These are phyloP conservation scores for Arthrinium phaeospermum DNA, from an alignment of 2,329 filamentous ascomycete genomes.

Conservation along the genomic window DNA sequence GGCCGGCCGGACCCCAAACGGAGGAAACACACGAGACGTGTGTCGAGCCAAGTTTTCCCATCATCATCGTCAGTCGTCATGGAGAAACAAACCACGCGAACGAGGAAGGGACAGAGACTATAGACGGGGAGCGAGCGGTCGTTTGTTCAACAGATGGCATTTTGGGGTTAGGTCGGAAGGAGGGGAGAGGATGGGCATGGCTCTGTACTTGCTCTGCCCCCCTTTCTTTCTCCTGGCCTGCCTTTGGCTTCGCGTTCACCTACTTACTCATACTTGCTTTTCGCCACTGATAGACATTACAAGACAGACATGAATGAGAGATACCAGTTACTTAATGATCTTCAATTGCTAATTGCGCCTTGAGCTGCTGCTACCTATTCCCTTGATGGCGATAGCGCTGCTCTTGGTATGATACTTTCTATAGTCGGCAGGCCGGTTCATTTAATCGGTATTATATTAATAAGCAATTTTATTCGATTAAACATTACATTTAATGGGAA, in stretches of 20 bases:
- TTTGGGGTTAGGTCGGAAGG: background rate
- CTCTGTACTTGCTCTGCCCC: background rate
- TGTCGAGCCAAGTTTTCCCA: background rate
- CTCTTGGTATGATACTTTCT: too few species aligned
- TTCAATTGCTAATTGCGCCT: background rate
- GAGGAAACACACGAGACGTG: background rate
- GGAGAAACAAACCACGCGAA: background rate
- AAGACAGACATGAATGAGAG: slow-evolving; percentile 7
- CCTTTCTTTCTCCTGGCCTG: background rate
- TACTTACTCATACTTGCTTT: background rate
- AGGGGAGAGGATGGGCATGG: background rate
- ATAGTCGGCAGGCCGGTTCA: too few species aligned
- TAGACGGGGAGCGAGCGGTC: background rate
- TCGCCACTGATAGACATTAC: slow-evolving; percentile 7
- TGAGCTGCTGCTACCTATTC: background rate
- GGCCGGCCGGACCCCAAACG: background rate
- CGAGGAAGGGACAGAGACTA: background rate
- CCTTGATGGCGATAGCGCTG: too few species aligned
- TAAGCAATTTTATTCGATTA: too few species aligned
- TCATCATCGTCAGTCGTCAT: background rate
- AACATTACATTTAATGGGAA: too few species aligned
- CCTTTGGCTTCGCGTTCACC: background rate
- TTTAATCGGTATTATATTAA: too few species aligned
- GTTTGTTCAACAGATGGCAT: background rate
- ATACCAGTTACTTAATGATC: background rate